Conservation (phyloP, 352 stramenopile genomes). For the Aphanomyces stellatus region DNA sequence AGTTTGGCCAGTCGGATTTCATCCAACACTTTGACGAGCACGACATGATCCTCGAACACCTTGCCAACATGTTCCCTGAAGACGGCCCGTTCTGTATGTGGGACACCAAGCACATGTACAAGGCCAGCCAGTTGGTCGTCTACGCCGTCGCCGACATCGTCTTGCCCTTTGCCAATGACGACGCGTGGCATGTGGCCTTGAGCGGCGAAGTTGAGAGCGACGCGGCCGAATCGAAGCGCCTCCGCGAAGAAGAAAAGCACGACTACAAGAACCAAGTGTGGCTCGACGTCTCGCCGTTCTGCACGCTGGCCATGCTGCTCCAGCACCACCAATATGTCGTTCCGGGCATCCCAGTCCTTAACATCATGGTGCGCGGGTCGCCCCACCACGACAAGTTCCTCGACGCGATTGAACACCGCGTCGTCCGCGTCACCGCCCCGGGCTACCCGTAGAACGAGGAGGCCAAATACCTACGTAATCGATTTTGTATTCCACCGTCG, state of each 20-base stretch:
- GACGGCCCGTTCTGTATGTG: slow-evolving; percentile 75
- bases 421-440: neutral
- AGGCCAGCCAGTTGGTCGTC: slow-evolving; percentile 63
- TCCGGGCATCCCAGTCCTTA: slow-evolving; percentile 70
- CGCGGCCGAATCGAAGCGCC: slow-evolving; percentile 45
- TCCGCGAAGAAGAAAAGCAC: slow-evolving; percentile 60
- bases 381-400: slow-evolving; percentile 20
- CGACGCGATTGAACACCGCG: slow-evolving; percentile 14
- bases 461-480: too few relatives aligned
- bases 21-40: slow-evolving; percentile 72
- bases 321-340: slow-evolving; percentile 72
- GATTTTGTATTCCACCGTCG: too few relatives aligned
- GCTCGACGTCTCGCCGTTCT: slow-evolving; percentile 76
- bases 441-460: neutral
- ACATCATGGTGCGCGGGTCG: slow-evolving; percentile 73
- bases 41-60: slow-evolving; percentile 72
- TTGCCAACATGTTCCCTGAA: slow-evolving; percentile 86
- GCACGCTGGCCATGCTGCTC: slow-evolving; percentile 59
- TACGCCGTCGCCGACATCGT: slow-evolving; percentile 69
- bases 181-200: slow-evolving; percentile 76
- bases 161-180: slow-evolving; percentile 42
- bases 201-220: slow-evolving; percentile 63
- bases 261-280: slow-evolving; percentile 60
- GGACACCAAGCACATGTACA: slow-evolving; percentile 61
- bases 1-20: slow-evolving; percentile 80